Conservation (phyloP, 2,329 filamentous ascomycete genomes). For the Trichophyton mentagrophytes region DNA sequence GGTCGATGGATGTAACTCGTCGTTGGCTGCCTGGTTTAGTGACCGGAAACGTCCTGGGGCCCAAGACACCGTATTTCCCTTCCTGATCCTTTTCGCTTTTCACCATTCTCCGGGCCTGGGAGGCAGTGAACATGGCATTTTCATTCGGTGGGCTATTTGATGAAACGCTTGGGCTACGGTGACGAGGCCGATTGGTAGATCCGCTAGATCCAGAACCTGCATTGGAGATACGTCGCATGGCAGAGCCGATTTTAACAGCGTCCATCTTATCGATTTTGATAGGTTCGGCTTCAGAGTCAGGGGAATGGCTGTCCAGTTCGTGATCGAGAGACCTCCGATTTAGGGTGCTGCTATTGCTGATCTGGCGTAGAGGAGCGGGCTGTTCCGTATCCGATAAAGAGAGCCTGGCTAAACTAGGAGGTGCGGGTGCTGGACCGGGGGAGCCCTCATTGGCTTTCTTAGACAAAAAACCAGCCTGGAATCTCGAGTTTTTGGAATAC, state of each 20-base stretch:
- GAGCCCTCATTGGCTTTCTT: slow-evolving; percentile 51
- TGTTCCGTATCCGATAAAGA: slow-evolving; percentile 47
- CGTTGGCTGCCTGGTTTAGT: slow-evolving; percentile 39
- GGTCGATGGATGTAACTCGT: slow-evolving; percentile 32
- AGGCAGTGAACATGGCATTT: slow-evolving; percentile 50
- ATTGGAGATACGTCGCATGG: slow-evolving; percentile 42
- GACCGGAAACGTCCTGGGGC: slow-evolving; percentile 47
- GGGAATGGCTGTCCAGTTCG: slow-evolving; percentile 18
- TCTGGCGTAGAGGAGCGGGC: slow-evolving; percentile 41
- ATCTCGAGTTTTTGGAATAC: slow-evolving; percentile 59
- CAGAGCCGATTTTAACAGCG: slow-evolving; percentile 42
- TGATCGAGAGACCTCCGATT: slow-evolving; percentile 36
- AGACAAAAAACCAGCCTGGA: slow-evolving; percentile 77
- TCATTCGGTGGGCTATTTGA: slow-evolving; percentile 41
- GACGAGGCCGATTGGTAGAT: slow-evolving; percentile 34
- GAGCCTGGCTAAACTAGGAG: slow-evolving; percentile 45
- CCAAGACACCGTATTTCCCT: slow-evolving; percentile 45
- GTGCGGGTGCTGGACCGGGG: slow-evolving; percentile 42
- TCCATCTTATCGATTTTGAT: slow-evolving; percentile 38
- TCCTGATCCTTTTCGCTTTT: slow-evolving; percentile 47
- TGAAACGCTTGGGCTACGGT: slow-evolving; percentile 41
- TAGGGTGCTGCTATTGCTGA: slow-evolving; percentile 38
- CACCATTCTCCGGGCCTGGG: slow-evolving; percentile 54
- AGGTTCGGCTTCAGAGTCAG: slow-evolving; percentile 26
- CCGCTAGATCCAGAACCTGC: slow-evolving; percentile 27